phyloP scores from a whole-genome alignment of 2,329 filamentous ascomycete genomes.

The Aspergillus sp. region DNA sequence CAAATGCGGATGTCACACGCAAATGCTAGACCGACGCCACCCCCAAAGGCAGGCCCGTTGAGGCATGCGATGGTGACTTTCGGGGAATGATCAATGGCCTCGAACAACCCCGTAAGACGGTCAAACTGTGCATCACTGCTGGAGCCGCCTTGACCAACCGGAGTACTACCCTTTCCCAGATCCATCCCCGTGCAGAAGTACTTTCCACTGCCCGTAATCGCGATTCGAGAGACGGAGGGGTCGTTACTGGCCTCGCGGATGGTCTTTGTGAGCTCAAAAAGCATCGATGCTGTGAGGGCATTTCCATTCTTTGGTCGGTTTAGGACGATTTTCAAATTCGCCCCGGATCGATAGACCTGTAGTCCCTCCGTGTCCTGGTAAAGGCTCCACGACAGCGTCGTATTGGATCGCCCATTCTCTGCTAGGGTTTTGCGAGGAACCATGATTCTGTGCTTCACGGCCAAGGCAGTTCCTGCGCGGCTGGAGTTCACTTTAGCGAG shows the following conservation, averaged over 20 bases:
- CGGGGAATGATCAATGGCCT: constrained; percentile 38
- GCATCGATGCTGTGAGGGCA: constrained; percentile 38
- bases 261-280: constrained; percentile 27
- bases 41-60: constrained; percentile 46
- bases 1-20: constrained; percentile 40
- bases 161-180: constrained; percentile 22
- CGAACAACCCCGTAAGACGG: constrained; percentile 30
- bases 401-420: background rate
- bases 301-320: constrained; percentile 42
- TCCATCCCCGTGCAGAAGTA: constrained; percentile 47
- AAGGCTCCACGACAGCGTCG: constrained; percentile 20
- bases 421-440: background rate
- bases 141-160: constrained; percentile 16
- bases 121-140: constrained; percentile 21
- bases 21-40: constrained; percentile 46
- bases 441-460: constrained; percentile 2
- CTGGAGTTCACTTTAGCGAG: constrained; percentile 21
- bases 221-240: constrained; percentile 32
- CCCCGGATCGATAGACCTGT: constrained; percentile 28
- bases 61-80: constrained; percentile 44
- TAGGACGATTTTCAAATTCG: constrained; percentile 31
- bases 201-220: constrained; percentile 36
- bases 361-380: constrained; percentile 22
- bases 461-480: constrained; percentile 21
- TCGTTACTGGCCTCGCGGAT: constrained; percentile 27